Evolutionary conservation across 139 green algal genomes (phyloP).

Genomic region (Axilococcus clingmanii): DNA sequence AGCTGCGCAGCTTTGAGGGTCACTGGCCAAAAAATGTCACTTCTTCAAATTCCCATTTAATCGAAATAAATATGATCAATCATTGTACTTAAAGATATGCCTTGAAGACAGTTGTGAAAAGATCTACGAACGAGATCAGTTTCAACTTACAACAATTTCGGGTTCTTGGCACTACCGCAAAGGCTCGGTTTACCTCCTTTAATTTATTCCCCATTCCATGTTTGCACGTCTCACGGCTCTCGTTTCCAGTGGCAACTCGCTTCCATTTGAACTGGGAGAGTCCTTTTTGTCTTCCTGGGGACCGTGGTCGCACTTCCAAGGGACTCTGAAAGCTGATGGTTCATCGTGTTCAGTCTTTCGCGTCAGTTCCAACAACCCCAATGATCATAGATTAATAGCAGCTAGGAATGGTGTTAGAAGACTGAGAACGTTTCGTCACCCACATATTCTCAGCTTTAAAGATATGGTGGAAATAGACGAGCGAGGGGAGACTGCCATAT

Average conservation of each 20-base stretch:
- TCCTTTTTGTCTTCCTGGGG: slow-evolving; percentile 44
- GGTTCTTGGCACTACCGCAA: too few relatives aligned
- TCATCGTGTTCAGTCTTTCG: slow-evolving; percentile 67
- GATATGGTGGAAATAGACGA: slow-evolving; percentile 71
- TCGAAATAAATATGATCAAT: too few relatives aligned
- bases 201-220: too few relatives aligned
- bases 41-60: too few relatives aligned
- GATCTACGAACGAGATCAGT: too few relatives aligned
- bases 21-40: too few relatives aligned
- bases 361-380: slow-evolving; percentile 33
- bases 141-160: too few relatives aligned
- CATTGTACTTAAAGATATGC: too few relatives aligned
- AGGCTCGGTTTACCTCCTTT: too few relatives aligned
- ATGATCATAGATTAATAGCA: slow-evolving; percentile 45
- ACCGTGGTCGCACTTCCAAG: slow-evolving; percentile 58
- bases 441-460: slow-evolving; percentile 73
- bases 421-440: slow-evolving; percentile 65
- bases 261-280: slow-evolving; percentile 62
- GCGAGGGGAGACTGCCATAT: slow-evolving; percentile 49
- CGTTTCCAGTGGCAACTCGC: slow-evolving; percentile 37
- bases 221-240: slow-evolving; percentile 72
- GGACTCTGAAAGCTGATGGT: slow-evolving; percentile 52
- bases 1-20: too few relatives aligned
- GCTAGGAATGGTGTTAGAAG: slow-evolving; percentile 73
- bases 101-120: too few relatives aligned